These are phyloP conservation scores for Viola pubescens DNA, from an alignment of 441 rosid genomes.

Conservation along the genomic window DNA sequence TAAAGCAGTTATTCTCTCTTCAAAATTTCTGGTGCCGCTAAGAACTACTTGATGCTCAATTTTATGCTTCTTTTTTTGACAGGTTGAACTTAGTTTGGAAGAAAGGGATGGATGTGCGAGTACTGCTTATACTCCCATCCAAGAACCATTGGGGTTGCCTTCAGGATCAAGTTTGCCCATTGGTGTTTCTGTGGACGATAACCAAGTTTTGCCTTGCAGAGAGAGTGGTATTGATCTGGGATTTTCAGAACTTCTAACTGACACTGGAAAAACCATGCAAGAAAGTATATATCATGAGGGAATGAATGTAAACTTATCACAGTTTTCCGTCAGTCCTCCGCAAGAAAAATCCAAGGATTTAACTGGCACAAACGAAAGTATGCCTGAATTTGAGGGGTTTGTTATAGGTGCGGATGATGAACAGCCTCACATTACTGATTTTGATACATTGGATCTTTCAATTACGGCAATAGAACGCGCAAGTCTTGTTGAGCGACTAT, in stretches of 20 bases:
- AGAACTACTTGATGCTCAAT: neutral
- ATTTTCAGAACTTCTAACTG: slow-evolving; percentile 24
- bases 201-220: slow-evolving; percentile 23
- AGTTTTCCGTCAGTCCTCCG: slow-evolving; percentile 28
- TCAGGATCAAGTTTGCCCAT: slow-evolving; percentile 19
- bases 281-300: slow-evolving; percentile 18
- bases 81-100: slow-evolving; percentile 31
- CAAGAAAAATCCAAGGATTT: slow-evolving; percentile 22
- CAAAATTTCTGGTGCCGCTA: neutral
- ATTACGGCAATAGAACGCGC: slow-evolving; percentile 45
- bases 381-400: slow-evolving; percentile 65
- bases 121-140: slow-evolving; percentile 17
- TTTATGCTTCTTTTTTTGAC: slow-evolving; percentile 10
- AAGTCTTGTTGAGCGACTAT: slow-evolving; percentile 51
- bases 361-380: slow-evolving; percentile 28
- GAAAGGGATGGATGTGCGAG: slow-evolving; percentile 18
- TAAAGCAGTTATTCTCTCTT: neutral
- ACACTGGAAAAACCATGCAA: slow-evolving; percentile 27
- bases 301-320: slow-evolving; percentile 24
- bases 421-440: slow-evolving; percentile 24
- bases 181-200: slow-evolving; percentile 24
- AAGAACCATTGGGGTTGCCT: slow-evolving; percentile 18
- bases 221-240: slow-evolving; percentile 21
- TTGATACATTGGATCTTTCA: slow-evolving; percentile 45
- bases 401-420: slow-evolving; percentile 38